A percentile compares a stretch with the other conserved stretches of the same genome.
phyloP scores from a whole-genome alignment of 78 protist genomes.

The Goniomonas avonlea region DNA sequence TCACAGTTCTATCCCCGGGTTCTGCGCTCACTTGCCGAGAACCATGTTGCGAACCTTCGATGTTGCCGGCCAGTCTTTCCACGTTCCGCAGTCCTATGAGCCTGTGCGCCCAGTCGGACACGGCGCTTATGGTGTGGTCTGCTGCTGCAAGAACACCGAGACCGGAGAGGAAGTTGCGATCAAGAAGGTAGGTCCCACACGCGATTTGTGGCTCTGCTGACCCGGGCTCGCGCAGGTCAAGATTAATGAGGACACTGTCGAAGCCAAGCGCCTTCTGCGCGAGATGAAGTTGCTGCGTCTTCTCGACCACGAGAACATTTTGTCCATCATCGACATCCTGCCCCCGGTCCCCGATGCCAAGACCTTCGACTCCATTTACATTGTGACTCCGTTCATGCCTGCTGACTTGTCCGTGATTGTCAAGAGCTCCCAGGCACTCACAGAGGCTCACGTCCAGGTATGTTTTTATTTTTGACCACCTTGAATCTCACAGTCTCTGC shows the following conservation, averaged over 20 bases:
- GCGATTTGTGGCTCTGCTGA: too few species aligned
- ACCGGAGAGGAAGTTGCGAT: slow-evolving; percentile 8
- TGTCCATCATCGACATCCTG: slow-evolving; percentile 1
- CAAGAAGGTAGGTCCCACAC: background rate
- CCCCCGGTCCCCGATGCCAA: background rate
- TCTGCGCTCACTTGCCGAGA: too few species aligned
- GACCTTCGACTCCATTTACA: background rate
- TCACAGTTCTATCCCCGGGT: too few species aligned
- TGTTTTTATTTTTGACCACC: too few species aligned
- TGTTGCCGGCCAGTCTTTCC: too few species aligned
- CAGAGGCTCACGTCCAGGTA: slow-evolving; percentile 24
- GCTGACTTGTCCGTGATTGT: slow-evolving; percentile 17
- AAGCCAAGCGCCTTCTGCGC: background rate
- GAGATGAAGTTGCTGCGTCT: background rate
- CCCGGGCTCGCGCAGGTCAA: too few species aligned
- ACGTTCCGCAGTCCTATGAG: too few species aligned
- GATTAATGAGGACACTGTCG: background rate
- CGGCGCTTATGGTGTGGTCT: slow-evolving; percentile 14
- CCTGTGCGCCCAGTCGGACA: background rate
- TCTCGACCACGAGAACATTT: background rate
- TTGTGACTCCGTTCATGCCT: slow-evolving; percentile 20
- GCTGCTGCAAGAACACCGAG: background rate
- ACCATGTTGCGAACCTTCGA: background rate
- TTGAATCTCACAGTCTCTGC: too few species aligned
- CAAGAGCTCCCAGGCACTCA: slow-evolving; percentile 22